Base-by-base conservation (phyloP, 805 yeast species). In the Saturnispora ahearnii region DNA sequence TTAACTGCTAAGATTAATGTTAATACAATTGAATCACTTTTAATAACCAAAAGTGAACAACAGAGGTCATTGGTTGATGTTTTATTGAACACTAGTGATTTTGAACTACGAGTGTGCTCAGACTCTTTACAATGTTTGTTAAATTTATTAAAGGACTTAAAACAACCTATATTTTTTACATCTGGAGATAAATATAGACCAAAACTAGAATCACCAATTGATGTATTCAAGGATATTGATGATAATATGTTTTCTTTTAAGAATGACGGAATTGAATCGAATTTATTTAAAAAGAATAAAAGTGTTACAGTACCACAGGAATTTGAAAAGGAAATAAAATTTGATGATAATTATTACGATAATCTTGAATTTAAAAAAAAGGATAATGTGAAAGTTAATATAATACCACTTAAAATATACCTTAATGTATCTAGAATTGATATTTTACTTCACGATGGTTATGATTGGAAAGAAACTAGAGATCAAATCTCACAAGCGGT, bases 401-500 rank as follows among this genome's bases (percentile, higher is more conserved):
- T 60, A 1, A 57, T 59, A 21, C 73, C 73, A 10, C 33, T 69
- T 50, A 47, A 56, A 1, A 38, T 71, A 1, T 54, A 57, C 22
- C 42, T 74, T 1, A 68, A 69, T 41, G 59, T 74, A 5, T 61
- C 73, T 2, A 73, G 72, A 44, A 64, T 71, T 0, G 60, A 58
- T 1, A 58, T 84, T 2, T 76, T 72, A 46, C 65, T 91, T 18
- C 81, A 77, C 62, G 99, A 93, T 67, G 99, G 99, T 0, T 93
- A 82, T 61, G 98, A 93, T 58, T 89, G 97, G 95, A 76, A 76
- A 49, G 77, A 78, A 41, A 88, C 98, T 0, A 73, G 95, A 51
- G 72, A 71, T 24, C 72, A 81, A 0, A 82, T 93, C 29, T 69
- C 72, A 10, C 76, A 73, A n/a, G 84, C 87, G 0, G 81, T 90